Evolutionary conservation across 805 yeast species (phyloP).

Genomic region (Kluyveromyces aestuarii): DNA sequence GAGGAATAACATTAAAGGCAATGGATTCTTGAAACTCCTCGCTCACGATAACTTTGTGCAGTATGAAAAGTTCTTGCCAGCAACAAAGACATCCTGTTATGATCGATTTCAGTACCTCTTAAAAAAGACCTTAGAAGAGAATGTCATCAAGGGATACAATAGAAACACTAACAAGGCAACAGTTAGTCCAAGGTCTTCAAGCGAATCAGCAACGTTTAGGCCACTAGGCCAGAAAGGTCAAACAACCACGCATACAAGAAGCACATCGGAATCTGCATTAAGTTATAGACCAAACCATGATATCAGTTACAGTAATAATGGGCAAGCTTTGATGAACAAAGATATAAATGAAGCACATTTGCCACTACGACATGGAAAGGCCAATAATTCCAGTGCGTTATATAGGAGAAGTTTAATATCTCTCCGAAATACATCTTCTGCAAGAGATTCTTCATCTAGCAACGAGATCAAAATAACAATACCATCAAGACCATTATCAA

Average conservation of each 20-base stretch:
- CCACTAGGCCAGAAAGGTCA: neutral
- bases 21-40: constrained; percentile 54
- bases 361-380: constrained; percentile 16
- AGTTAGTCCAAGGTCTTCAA: constrained; percentile 19
- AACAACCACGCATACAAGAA: constrained; percentile 1
- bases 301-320: constrained; percentile 6
- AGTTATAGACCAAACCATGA: constrained; percentile 6
- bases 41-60: constrained; percentile 53
- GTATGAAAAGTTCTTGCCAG: constrained; percentile 32
- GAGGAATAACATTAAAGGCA: constrained; percentile 48
- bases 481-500: constrained; percentile 20
- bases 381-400: constrained; percentile 25
- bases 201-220: constrained; percentile 17
- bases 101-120: constrained; percentile 47
- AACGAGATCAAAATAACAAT: constrained; percentile 20
- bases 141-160: constrained; percentile 21
- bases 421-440: constrained; percentile 18
- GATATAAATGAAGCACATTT: constrained; percentile 26
- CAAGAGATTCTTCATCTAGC: constrained; percentile 5
- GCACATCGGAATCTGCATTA: constrained; percentile 3
- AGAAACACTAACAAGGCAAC: constrained; percentile 17
- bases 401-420: constrained; percentile 30
- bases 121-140: constrained; percentile 36
- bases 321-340: neutral
- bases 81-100: constrained; percentile 42